These are phyloP conservation scores for Vitis cinerea DNA, from an alignment of 164 flowering plant genomes.

Conservation along the genomic window DNA sequence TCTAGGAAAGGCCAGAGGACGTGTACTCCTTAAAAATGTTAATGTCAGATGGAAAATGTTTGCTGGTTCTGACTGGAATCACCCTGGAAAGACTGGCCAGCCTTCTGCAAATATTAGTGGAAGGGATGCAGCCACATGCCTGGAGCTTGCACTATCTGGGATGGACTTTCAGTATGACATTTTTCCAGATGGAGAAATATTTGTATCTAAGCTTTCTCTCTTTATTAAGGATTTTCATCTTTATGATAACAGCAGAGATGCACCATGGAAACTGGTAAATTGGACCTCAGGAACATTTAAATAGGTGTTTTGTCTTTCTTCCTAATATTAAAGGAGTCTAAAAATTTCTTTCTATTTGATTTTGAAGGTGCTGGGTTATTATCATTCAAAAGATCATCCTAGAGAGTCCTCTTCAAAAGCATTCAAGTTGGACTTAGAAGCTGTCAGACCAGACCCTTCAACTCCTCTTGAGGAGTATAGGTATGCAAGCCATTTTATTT, in stretches of 20 bases:
- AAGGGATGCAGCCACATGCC: slow-evolving; percentile 59
- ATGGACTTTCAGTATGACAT: slow-evolving; percentile 57
- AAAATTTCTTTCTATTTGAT: slow-evolving; percentile 18
- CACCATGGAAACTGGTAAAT: slow-evolving; percentile 91
- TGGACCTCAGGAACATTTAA: not conserved
- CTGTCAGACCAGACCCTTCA: slow-evolving; percentile 85
- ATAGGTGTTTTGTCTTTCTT: not conserved
- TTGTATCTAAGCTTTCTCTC: slow-evolving; percentile 63
- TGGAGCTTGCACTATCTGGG: slow-evolving; percentile 69
- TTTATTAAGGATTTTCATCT: slow-evolving; percentile 72
- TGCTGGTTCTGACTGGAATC: slow-evolving; percentile 83
- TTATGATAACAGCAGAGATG: slow-evolving; percentile 68
- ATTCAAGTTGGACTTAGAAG: slow-evolving; percentile 71
- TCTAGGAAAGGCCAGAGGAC: slow-evolving; percentile 41
- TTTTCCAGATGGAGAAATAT: slow-evolving; percentile 63
- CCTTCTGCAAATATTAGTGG: slow-evolving; percentile 20
- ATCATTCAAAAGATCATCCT: slow-evolving; percentile 78
- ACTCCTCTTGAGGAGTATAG: slow-evolving; percentile 93
- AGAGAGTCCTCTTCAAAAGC: slow-evolving; percentile 82
- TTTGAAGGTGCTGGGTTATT: slow-evolving; percentile 71
- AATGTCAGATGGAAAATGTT: slow-evolving; percentile 75
- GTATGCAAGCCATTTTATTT: slow-evolving; percentile 25
- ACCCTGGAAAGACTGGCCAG: slow-evolving; percentile 20
- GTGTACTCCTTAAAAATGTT: slow-evolving; percentile 59
- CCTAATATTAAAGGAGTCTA: not conserved